Conservation (phyloP, 2,329 filamentous ascomycete species). For the Exophiala dermatitidis region DNA sequence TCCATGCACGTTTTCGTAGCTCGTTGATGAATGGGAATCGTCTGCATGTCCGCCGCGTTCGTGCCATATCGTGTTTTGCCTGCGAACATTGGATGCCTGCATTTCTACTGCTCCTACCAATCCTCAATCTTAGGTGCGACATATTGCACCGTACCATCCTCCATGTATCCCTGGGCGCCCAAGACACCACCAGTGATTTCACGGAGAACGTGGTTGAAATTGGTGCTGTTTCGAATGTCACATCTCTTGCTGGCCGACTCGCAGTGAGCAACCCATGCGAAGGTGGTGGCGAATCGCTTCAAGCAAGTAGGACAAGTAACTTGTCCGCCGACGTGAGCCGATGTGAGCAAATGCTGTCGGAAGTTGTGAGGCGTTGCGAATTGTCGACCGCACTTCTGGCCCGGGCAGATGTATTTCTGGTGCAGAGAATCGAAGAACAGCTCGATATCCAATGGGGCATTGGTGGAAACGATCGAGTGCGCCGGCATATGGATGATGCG, state of each 20-base stretch:
- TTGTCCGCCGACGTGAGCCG: conserved; percentile 25
- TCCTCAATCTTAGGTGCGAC: conserved; percentile 22
- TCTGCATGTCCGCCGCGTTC: too few species aligned
- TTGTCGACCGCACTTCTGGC: conserved; percentile 27
- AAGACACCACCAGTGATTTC: conserved; percentile 36
- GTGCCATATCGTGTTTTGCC: too few species aligned
- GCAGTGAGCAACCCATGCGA: conserved; percentile 37
- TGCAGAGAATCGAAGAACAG: conserved; percentile 31
- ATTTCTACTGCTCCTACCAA: conserved; percentile 13
- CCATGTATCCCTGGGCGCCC: conserved; percentile 29
- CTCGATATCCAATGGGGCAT: conserved; percentile 25
- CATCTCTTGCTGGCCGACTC: conserved; percentile 35
- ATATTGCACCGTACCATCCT: conserved; percentile 34
- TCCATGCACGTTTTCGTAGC: too few species aligned
- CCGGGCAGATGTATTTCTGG: conserved; percentile 32
- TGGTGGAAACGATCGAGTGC: conserved; percentile 13
- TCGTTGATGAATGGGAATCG: too few species aligned
- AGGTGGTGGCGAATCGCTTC: conserved; percentile 33
- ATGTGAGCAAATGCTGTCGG: conserved; percentile 31
- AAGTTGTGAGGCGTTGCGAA: conserved; percentile 29
- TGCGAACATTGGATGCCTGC: neutral
- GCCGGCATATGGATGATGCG: conserved; percentile 13
- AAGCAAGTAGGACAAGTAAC: conserved; percentile 37
- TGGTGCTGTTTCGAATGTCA: conserved; percentile 28
- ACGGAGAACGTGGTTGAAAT: conserved; percentile 34